Evolutionary conservation across 441 rosid species (phyloP).

Genomic region (Erysimum pusillum): DNA sequence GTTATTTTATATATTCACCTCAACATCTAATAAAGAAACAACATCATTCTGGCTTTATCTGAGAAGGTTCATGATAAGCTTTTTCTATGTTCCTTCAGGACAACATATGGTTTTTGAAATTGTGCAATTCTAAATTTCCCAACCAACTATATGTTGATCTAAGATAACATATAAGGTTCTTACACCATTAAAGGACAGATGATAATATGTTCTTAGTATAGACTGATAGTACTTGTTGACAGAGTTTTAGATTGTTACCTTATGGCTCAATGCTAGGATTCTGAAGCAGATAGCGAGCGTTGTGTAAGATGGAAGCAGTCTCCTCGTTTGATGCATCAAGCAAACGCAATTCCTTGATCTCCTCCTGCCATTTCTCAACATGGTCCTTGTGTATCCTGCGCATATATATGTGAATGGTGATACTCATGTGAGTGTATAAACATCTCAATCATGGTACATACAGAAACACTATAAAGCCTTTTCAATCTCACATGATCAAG

Average conservation of each 20-base stretch:
- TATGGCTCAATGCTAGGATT: conserved; percentile 58
- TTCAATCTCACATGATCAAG: conserved; percentile 62
- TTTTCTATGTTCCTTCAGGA: conserved; percentile 14
- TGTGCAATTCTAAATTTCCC: conserved; percentile 3
- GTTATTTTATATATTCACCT: conserved; percentile 2
- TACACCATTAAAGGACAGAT: conserved; percentile 17
- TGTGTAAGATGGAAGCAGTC: conserved; percentile 59
- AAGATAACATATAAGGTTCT: conserved; percentile 6
- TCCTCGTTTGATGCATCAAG: conserved; percentile 86
- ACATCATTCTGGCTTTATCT: conserved; percentile 7
- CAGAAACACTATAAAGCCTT: not conserved
- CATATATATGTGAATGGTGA: conserved; percentile 12
- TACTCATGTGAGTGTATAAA: conserved; percentile 23
- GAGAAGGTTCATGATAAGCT: conserved; percentile 5
- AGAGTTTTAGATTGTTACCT: conserved; percentile 44
- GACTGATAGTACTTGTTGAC: not conserved
- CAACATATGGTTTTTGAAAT: conserved; percentile 9
- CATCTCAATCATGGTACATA: not conserved
- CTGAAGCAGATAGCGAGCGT: conserved; percentile 69
- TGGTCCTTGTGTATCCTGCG: conserved; percentile 84
- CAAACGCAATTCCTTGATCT: conserved; percentile 75
- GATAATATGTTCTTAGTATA: conserved; percentile 7
- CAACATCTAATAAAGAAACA: not conserved
- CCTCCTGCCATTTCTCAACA: conserved; percentile 90
- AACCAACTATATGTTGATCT: conserved; percentile 29